phyloP scores from a whole-genome alignment of 2,329 filamentous ascomycete species.

The Colletotrichum caudatum region DNA sequence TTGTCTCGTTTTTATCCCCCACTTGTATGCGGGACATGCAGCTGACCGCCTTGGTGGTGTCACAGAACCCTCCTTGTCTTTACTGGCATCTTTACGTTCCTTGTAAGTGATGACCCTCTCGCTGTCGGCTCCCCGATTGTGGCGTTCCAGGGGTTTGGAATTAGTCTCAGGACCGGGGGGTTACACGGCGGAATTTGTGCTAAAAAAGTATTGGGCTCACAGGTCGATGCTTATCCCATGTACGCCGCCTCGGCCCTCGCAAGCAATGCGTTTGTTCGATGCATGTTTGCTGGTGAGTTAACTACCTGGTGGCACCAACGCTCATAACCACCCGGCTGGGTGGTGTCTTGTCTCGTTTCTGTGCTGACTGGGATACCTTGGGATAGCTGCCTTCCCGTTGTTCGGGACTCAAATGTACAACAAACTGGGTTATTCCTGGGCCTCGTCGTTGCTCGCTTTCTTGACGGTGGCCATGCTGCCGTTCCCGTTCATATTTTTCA shows the following conservation, averaged over 20 bases:
- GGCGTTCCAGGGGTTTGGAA: slow-evolving; percentile 40
- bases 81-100: slow-evolving; percentile 87
- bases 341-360: slow-evolving; percentile 27
- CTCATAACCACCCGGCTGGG: slow-evolving; percentile 44
- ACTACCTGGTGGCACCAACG: slow-evolving; percentile 27
- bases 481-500: slow-evolving; percentile 73
- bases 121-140: slow-evolving; percentile 14
- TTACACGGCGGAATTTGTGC: slow-evolving; percentile 29
- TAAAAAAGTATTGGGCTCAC: slow-evolving; percentile 42
- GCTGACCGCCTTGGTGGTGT: slow-evolving; percentile 48
- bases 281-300: slow-evolving; percentile 75
- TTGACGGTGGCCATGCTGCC: slow-evolving; percentile 72
- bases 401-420: slow-evolving; percentile 82
- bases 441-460: slow-evolving; percentile 71
- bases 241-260: slow-evolving; percentile 84
- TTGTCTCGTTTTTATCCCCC: slow-evolving; percentile 50
- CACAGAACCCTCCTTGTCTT: slow-evolving; percentile 80
- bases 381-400: slow-evolving; percentile 76
- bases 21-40: slow-evolving; percentile 45
- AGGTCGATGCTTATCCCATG: slow-evolving; percentile 80
- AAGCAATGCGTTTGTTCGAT: slow-evolving; percentile 84
- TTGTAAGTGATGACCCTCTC: slow-evolving; percentile 65
- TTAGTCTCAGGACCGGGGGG: slow-evolving; percentile 30
- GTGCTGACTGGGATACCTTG: slow-evolving; percentile 25
- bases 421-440: slow-evolving; percentile 78